Base-by-base conservation (phyloP, 805 yeast species). In the Metschnikowia henanensis region DNA sequence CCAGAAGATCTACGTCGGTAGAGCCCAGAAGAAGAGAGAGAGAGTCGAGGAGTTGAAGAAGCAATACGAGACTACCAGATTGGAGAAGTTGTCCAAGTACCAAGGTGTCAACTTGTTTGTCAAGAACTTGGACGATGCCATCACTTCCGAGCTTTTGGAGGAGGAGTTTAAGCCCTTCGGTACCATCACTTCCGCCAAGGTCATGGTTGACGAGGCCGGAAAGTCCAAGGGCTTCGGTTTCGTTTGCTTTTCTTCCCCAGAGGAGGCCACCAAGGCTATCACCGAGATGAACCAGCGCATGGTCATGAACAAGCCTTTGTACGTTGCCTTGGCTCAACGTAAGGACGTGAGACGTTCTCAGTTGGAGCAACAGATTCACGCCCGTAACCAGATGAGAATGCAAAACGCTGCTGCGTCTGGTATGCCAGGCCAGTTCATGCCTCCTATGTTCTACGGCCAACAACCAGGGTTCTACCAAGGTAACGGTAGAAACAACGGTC, bases 11-110 rank as follows among this genome's bases (percentile, higher is more conserved):
- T 94, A 83, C 70, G 99, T 92, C 62, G 97, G 97, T 62, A 89
- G 99, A 75, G 99, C 99, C 59, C 99, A 94, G 79, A 92, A 90
- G 90, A 92, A 90, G 82, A 80, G 87, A 72, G 99, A 94, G 81
- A 91, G 99, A 79, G 72, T 84, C 65, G 96, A 89, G 76, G 95
- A 90, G 74, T 86, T 94, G 72, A 89, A 87, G 79, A 85, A 84
- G 75, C 95, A 89, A 76, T 84, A 88, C 76, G 98, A 94, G 75
- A 81, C 87, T 58, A 84, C 86, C 58, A 84, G 96, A 69, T 79
- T 86, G 68, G 98, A 94, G 77, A 88, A 88, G 72, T 75, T 88
- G 66, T 81, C 84, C 65, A 91, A 92, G 76, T 90, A 86, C 80
- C 97, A 91, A 77, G 98, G 97, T 70, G 96, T 91, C 59, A 94